Evolutionary conservation across 305 asterid genomes (phyloP).

Genomic region (Fraxinus sp.): DNA sequence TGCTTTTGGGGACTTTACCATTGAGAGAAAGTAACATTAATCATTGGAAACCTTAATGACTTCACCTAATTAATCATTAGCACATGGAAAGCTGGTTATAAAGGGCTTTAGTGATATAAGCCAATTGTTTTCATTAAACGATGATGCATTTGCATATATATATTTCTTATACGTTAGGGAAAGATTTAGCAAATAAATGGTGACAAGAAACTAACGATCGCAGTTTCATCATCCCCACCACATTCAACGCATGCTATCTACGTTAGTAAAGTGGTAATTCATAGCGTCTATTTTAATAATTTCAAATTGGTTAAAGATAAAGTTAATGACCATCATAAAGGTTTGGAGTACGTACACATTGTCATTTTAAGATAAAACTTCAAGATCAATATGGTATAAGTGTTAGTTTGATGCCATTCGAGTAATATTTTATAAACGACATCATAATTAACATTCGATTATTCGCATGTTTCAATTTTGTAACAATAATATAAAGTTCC

Average conservation of each 20-base stretch:
- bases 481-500: too few relatives aligned
- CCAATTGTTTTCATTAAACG: conserved; percentile 6
- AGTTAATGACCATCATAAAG: too few relatives aligned
- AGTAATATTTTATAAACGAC: too few relatives aligned
- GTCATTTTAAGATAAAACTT: too few relatives aligned
- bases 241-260: neutral
- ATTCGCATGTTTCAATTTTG: too few relatives aligned
- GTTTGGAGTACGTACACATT: too few relatives aligned
- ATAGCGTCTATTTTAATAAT: neutral
- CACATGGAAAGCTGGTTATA: conserved; percentile 26
- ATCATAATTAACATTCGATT: too few relatives aligned
- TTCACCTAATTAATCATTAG: conserved; percentile 38
- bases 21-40: conserved; percentile 22
- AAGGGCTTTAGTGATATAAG: conserved; percentile 7
- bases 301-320: neutral
- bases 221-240: neutral
- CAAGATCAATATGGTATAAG: too few relatives aligned
- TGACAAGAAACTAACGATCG: neutral
- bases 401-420: too few relatives aligned
- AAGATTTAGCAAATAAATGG: conserved; percentile 19
- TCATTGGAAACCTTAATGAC: conserved; percentile 33
- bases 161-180: conserved; percentile 4
- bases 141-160: conserved; percentile 23
- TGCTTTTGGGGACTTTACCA: neutral
- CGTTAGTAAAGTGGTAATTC: neutral